These are phyloP conservation scores for Trichophaea hybrida DNA, from an alignment of 2,329 filamentous ascomycete species.

Conservation along the genomic window DNA sequence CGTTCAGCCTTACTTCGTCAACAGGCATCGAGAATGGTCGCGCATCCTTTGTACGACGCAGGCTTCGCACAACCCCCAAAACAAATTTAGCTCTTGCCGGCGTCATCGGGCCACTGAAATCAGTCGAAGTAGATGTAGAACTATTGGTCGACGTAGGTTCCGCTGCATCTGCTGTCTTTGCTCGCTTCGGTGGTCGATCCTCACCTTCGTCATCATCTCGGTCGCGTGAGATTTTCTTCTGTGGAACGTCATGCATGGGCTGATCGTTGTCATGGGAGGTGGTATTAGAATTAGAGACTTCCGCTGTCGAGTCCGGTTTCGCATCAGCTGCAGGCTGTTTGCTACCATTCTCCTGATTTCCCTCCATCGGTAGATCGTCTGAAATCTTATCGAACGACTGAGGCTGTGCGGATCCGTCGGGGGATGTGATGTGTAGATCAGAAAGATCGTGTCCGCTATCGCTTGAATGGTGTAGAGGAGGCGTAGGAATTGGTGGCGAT, in stretches of 20 bases:
- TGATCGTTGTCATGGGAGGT: slow-evolving; percentile 13
- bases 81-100: slow-evolving; percentile 47
- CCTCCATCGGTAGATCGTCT: slow-evolving; percentile 3
- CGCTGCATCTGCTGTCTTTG: slow-evolving; percentile 22
- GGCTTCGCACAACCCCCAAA: slow-evolving; percentile 50
- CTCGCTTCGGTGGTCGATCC: slow-evolving; percentile 19
- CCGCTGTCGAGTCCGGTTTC: neutral
- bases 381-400: slow-evolving; percentile 10
- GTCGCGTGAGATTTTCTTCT: slow-evolving; percentile 13
- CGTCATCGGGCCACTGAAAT: slow-evolving; percentile 38
- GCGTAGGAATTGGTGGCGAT: slow-evolving; percentile 26
- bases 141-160: slow-evolving; percentile 23
- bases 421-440: slow-evolving; percentile 27
- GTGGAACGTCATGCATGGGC: slow-evolving; percentile 22
- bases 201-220: slow-evolving; percentile 18
- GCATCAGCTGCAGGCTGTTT: neutral
- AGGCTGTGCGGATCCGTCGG: slow-evolving; percentile 15
- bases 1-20: slow-evolving; percentile 54
- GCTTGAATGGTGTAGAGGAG: slow-evolving; percentile 29
- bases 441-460: slow-evolving; percentile 27
- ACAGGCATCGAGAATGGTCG: slow-evolving; percentile 65
- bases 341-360: neutral
- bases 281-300: neutral
- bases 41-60: slow-evolving; percentile 78
- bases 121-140: slow-evolving; percentile 20